Evolutionary conservation across 805 yeast species (phyloP), one percentile per base, ranked within the genome.

Genomic region (Schizosaccharomyces lindneri): DNA sequence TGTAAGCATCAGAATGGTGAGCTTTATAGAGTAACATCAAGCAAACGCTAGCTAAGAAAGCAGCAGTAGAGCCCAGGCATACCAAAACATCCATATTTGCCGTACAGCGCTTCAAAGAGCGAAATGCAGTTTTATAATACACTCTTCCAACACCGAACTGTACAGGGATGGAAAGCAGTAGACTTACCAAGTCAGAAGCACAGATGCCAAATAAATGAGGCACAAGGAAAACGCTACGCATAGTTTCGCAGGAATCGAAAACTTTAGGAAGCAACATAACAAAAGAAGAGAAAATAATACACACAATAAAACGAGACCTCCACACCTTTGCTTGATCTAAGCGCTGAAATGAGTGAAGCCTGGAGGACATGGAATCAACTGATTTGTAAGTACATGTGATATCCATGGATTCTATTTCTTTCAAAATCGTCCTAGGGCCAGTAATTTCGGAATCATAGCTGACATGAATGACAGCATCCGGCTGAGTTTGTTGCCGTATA

Each of bases 11-110:
- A 64, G 64, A 6, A 61, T 51, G 17, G 66, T 29, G 19, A 73
- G 59, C 2, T 73, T 75, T 43, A 75, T 70, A 0, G 78, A 39
- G 36, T 19, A 51, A 7, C 36, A 51, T 21, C 13, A 51, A 64
- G 87, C 79, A 0, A 93, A 78, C 31, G 80, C 70, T 1, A 84
- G 69, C 0, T 97, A 88, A 67, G 86, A 90, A 93, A 4, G 96
- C 86, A 27, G 85, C 81, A 60, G 83, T 72, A 0, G 96, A 88
- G 3, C 97, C 87, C 24, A 85, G 75, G 61, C 85, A 82, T 46
- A 93, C 88, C 63, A 93, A 75, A 1, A 90, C 85, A 71, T 93
- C 98, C 98, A 93, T 94, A 6, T 90, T 87, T 29, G 86, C 81
- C n/a, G 80, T 73, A 5, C 82, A 78, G 67, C 85, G 88, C 61